A percentile compares a stretch with the other conserved stretches of the same genome.
phyloP scores from a whole-genome alignment of 768 basidiomycete genomes.

The Boletus subparvulus region DNA sequence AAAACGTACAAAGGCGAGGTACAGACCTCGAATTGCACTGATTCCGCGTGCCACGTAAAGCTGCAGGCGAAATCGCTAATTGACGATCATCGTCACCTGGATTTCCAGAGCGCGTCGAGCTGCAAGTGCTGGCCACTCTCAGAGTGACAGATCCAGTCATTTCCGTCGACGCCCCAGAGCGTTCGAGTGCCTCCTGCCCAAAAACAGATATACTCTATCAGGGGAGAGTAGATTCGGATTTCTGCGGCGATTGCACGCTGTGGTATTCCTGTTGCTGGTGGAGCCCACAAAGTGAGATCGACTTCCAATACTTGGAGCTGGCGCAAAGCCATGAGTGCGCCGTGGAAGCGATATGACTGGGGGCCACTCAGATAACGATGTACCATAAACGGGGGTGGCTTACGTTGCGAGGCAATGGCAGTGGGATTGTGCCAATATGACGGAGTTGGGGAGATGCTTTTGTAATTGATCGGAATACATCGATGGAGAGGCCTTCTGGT shows the following conservation, averaged over 20 bases:
- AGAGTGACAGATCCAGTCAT: conserved; percentile 33
- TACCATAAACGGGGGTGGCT: conserved; percentile 16
- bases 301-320: conserved; percentile 38
- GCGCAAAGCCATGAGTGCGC: conserved; percentile 33
- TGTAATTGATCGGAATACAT: conserved; percentile 34
- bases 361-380: conserved; percentile 21
- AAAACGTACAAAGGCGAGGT: conserved; percentile 25
- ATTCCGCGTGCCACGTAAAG: conserved; percentile 28
- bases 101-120: conserved; percentile 32
- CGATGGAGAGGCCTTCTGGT: conserved; percentile 32
- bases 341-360: conserved; percentile 36
- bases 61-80: conserved; percentile 14
- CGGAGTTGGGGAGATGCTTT: conserved; percentile 35
- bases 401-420: conserved; percentile 38
- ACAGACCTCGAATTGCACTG: conserved; percentile 23
- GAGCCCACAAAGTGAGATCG: conserved; percentile 37
- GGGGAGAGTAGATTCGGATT: conserved; percentile 38
- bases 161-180: conserved; percentile 35
- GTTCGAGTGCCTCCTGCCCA: conserved; percentile 32
- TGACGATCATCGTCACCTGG: conserved; percentile 17
- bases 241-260: conserved; percentile 42
- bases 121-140: conserved; percentile 29
- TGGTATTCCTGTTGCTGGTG: conserved; percentile 27
- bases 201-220: conserved; percentile 35
- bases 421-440: conserved; percentile 39